A percentile compares a stretch with the other conserved stretches of the same genome.
phyloP scores from a whole-genome alignment of 495 filamentous ascomycete genomes.

The Penicillium soppii region DNA sequence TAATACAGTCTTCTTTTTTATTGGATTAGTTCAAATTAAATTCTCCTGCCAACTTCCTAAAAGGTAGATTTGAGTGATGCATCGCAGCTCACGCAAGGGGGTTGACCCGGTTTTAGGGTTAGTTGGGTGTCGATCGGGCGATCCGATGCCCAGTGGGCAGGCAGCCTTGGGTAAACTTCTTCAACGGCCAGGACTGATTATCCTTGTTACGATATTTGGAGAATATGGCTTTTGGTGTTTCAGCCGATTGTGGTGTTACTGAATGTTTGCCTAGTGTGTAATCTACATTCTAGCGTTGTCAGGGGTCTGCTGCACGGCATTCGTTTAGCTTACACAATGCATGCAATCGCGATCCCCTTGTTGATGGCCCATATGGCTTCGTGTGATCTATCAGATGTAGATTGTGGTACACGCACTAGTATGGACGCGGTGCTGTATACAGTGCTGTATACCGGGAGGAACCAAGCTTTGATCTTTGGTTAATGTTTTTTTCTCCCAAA shows the following conservation, averaged over 20 bases:
- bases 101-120: conserved; percentile 1
- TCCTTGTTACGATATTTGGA: not conserved
- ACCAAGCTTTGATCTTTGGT: too few relatives aligned
- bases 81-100: conserved; percentile 16
- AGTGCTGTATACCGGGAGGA: too few relatives aligned
- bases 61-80: conserved; percentile 1
- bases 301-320: conserved; percentile 4
- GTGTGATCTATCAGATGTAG: conserved; percentile 6
- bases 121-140: conserved; percentile 12
- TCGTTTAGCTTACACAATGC: conserved; percentile 1
- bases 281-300: conserved; percentile 5
- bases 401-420: too few relatives aligned
- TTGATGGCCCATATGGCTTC: conserved; percentile 13
- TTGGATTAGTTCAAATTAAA: not conserved
- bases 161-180: not conserved
- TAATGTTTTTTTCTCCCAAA: too few relatives aligned
- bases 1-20: not conserved
- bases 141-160: not conserved
- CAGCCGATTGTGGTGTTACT: too few relatives aligned
- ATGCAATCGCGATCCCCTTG: not conserved
- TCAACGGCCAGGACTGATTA: not conserved
- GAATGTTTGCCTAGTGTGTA: not conserved
- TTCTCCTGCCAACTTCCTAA: conserved; percentile 8
- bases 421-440: too few relatives aligned
- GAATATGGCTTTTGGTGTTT: not conserved